Base-by-base conservation (phyloP, 148 eudicot species). In the Dianthus caryophyllus region DNA sequence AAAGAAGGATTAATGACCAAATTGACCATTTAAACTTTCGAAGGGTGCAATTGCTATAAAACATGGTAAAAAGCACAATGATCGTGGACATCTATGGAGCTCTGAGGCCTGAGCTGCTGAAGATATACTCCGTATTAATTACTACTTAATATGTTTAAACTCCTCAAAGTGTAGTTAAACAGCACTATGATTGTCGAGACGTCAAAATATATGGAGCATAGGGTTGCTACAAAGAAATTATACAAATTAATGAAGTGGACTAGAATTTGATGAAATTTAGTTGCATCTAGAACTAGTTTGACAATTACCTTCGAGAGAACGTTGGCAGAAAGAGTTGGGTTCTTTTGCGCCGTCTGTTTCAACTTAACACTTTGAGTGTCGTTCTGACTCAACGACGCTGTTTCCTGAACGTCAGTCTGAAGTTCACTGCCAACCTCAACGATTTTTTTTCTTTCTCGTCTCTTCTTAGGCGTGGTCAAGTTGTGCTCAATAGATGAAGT, bases 371-470 rank as follows among this genome's bases (percentile, higher is more conserved):
- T 73, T 51, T 52, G 71, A 21, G 46, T 25, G 36, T 71, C 67
- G 39, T 58, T 75, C 38, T 31, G 47, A 39, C 65, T 18, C 22
- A 31, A 30, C 33, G 9, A 17, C 22, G 33, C 62, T 27, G 44
- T 29, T 53, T 52, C 51, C 10, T 11, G 52, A 41, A 25, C 68
- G 53, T 53, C 68, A 63, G 75, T 65, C 62, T 33, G 67, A 71
- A 39, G 49, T 65, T 61, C 61, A 57, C 14, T 69, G 68, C 71
- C 64, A 58, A 48, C 55, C 67, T 21, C 12, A 65, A 65, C 70
- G 21, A 64, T 76, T 59, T 50, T 76, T 61, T 70, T 75, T 33
- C 66, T 71, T 50, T 51, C 84, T 49, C 46, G 70, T 15, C 66
- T 70, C 44, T 73, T 66, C 47, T 47, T 16, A 6, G 67, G 52